Base-by-base conservation (phyloP, 805 yeast genomes). In the Saccharomycodes ludwigii region DNA sequence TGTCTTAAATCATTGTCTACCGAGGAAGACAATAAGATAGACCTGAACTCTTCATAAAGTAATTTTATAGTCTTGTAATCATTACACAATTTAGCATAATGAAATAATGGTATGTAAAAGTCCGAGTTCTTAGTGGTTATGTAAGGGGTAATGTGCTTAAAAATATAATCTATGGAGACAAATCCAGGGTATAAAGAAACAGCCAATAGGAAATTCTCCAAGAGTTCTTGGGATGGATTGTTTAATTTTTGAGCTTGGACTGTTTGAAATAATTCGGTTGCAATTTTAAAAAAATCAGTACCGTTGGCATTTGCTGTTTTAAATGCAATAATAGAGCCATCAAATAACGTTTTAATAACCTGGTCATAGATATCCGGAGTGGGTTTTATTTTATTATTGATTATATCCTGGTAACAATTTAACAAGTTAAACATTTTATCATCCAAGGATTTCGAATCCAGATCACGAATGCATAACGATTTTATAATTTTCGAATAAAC, bases 371-470 rank as follows among this genome's bases (percentile, higher is more conserved):
- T 76, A 13, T 57, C 58, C 25, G 49, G 44, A 17, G 66, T 61
- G 12, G 91, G 91, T 46, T 70, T 74, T 24, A 71, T 37, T 38
- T 59, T 62, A 40, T 64, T 61, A 16, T 67, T 46, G 23, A 79
- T 59, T 47, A 77, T 56, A 43, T 76, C 85, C 31, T 79, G 80
- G 47, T 79, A 79, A 21, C 76, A 73, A 14, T 72, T 75, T 40
- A 79, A 55, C 36, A 79, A 49, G 33, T 66, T 70, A 2, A 81
- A 76, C 48, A 79, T 59, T 46, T 67, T 69, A 28, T 65, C 66
- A 47, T 79, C 84, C 5, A 70, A 52, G 17, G 73, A 60, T 39
- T 64, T 67, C 34, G 68, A 68, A 34, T 66, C 64, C 23, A 71
- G 52, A 3, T 59, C 44, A 50, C 91, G 63, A 26, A 50, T 38